Percentiles rank a stretch among this genome's conserved stretches.
These are phyloP conservation scores for Mycosphaerella arachidis DNA, from an alignment of 2,329 filamentous ascomycete species.

Conservation along the genomic window DNA sequence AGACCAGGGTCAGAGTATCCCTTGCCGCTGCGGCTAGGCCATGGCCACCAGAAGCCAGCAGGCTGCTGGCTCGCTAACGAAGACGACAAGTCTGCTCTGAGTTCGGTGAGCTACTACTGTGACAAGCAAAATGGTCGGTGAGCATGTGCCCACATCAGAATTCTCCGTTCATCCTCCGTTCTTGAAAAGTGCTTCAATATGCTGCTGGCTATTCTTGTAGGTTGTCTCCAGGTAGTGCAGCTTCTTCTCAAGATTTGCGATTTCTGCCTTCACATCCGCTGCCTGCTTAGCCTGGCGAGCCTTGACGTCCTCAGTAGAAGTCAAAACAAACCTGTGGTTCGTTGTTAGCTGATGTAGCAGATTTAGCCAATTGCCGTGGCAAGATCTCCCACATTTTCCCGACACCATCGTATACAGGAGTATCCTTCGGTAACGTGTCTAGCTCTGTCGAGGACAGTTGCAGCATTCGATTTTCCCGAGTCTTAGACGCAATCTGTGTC, in stretches of 20 bases:
- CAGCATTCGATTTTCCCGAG: slow-evolving; percentile 81
- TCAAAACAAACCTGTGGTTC: slow-evolving; percentile 72
- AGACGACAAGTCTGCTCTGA: not conserved
- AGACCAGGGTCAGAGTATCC: not conserved
- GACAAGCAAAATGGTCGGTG: not conserved
- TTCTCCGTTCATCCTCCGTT: slow-evolving; percentile 26
- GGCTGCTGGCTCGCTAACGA: not conserved
- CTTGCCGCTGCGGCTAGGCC: too few relatives aligned
- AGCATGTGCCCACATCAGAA: not conserved
- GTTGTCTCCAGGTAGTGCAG: slow-evolving; percentile 92
- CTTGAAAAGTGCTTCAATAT: slow-evolving; percentile 83
- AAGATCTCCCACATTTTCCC: slow-evolving; percentile 74
- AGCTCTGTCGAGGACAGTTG: slow-evolving; percentile 84
- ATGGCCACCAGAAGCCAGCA: not conserved
- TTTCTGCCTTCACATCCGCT: slow-evolving; percentile 69
- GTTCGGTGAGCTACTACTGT: not conserved
- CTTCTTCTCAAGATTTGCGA: slow-evolving; percentile 79
- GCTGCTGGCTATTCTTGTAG: slow-evolving; percentile 85
- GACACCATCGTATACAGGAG: slow-evolving; percentile 86
- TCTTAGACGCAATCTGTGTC: slow-evolving; percentile 77
- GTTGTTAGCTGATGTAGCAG: slow-evolving; percentile 15
- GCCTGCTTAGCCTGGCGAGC: slow-evolving; percentile 71
- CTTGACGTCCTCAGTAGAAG: slow-evolving; percentile 68
- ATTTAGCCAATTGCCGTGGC: not conserved
- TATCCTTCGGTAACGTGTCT: slow-evolving; percentile 66